Base-by-base conservation (phyloP, 2,329 filamentous ascomycete genomes). In the Colletotrichum higginsianum region DNA sequence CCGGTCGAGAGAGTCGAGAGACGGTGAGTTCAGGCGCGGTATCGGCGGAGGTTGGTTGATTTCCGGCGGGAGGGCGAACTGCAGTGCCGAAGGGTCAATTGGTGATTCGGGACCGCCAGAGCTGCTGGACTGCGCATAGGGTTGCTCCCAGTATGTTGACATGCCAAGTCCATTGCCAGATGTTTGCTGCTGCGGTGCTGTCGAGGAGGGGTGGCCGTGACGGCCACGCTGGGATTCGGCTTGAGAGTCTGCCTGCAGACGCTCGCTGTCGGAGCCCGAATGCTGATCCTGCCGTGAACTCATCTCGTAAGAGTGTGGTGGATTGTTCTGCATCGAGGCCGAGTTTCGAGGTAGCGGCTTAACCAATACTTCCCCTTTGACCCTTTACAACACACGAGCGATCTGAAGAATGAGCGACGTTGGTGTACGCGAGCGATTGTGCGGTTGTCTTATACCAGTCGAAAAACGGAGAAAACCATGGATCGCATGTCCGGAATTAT, bases 11-110 rank as follows among this genome's bases (percentile, higher is more conserved):
- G 76, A 78, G 64, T 80, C 78, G 68, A 75, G 71, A 55, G 78
- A 77, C 8, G 73, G 58, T 12, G 66, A 71, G 23, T 55, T 62
- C 38, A 66, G 46, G 38, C 66, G 61, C 15, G 67, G 71, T 21
- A 66, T 64, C 49, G 65, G 66, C 30, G 60, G 74, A 58, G 74
- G 76, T 50, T 78, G 81, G 67, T 82, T 80, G 66, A 89, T 85
- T 26, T 86, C 85, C 2, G 88, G 87, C 4, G 88, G 87, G 1
- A 90, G 80, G 30, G 88, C 88, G 75, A 84, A 86, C 77, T 89
- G 87, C 58, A 90, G 79, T 47, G 84, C 87, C 49, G 85, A 82
- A 16, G 82, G 80, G 73, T 90, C 88, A 73, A 90, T 86, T 16
- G 88, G 87, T 15, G 88, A 89, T 53, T 81, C 80, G 58, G 83